These are phyloP conservation scores for Colletotrichum melonis DNA, from an alignment of 2,329 filamentous ascomycete species.

Conservation along the genomic window DNA sequence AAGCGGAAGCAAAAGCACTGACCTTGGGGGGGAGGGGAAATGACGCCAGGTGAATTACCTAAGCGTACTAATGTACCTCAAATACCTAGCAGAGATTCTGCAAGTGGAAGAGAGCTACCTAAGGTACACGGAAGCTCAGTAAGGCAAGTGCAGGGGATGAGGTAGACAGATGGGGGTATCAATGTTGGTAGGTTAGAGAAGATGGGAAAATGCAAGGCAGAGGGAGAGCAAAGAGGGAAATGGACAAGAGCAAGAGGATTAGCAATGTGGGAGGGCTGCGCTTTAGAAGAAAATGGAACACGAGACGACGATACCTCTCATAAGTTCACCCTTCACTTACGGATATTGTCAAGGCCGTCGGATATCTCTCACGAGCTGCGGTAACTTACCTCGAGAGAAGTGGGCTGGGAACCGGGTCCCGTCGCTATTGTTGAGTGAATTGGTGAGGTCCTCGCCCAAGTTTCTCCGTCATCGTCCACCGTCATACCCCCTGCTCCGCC, in stretches of 20 bases:
- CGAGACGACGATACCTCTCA: background rate
- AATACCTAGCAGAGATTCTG: background rate
- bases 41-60: slow-evolving; percentile 6
- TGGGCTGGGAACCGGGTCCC: background rate
- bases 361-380: background rate
- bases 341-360: background rate
- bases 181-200: background rate
- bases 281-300: background rate
- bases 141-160: background rate
- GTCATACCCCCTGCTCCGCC: background rate
- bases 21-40: slow-evolving; percentile 11
- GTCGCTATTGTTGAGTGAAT: background rate
- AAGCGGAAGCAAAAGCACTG: slow-evolving; percentile 12
- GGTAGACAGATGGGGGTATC: background rate
- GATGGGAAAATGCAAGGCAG: background rate
- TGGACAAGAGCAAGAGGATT: background rate
- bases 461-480: slow-evolving; percentile 24
- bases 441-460: background rate
- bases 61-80: background rate
- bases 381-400: background rate
- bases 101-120: background rate
- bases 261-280: slow-evolving; percentile 1
- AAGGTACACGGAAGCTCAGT: background rate
- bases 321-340: background rate
- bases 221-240: background rate